Conservation (phyloP, 257 asterid species). For the Primulina huaijiensis region DNA sequence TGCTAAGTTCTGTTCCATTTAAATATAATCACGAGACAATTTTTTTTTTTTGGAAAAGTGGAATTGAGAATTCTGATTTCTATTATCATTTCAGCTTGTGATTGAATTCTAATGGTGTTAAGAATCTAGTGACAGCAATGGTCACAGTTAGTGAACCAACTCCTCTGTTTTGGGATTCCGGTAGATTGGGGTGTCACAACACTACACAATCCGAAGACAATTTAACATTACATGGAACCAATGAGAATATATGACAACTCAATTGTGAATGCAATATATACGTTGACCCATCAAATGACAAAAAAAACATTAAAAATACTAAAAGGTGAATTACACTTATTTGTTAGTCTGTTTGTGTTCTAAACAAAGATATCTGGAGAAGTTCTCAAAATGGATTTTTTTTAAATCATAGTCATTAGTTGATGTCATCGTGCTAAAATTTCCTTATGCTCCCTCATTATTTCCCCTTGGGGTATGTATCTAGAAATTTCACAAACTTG, state of each 20-base stretch:
- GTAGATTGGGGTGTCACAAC: background rate
- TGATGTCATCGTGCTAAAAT: too few species aligned
- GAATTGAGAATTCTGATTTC: too few species aligned
- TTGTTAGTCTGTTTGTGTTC: background rate
- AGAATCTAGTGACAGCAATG: background rate
- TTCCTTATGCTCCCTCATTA: too few species aligned
- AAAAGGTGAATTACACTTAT: background rate
- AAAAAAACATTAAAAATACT: too few species aligned
- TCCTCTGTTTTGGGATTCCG: background rate
- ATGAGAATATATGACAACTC: too few species aligned
- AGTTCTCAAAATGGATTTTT: background rate
- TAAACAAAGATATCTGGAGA: background rate
- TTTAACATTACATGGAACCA: background rate
- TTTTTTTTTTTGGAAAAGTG: too few species aligned
- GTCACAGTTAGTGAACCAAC: background rate
- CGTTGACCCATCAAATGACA: background rate
- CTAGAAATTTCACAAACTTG: conserved; percentile 14
- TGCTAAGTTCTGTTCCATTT: too few species aligned
- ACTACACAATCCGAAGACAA: background rate
- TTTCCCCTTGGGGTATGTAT: background rate
- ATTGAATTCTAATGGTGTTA: too few species aligned
- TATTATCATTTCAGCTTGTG: too few species aligned
- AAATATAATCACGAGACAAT: too few species aligned
- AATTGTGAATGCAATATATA: too few species aligned
- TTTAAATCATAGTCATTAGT: too few species aligned